Conservation (phyloP, 2,329 filamentous ascomycete genomes). For the Chaetomiaceae sp. region DNA sequence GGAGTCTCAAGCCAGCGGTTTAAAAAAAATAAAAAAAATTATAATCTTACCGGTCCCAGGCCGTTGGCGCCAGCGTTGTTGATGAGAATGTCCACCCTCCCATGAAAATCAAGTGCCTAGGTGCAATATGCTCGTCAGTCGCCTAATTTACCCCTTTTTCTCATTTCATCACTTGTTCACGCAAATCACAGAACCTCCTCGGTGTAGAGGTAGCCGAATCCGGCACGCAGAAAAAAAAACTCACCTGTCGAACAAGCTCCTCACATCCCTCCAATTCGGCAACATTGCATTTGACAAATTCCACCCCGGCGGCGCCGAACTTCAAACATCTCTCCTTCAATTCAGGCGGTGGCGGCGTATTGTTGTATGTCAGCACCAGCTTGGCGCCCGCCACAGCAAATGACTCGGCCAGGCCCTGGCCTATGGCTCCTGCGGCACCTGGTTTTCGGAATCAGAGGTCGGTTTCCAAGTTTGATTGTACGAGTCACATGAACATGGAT, state of each 20-base stretch:
- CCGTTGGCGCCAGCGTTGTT: constrained; percentile 32
- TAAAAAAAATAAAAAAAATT: too few relatives aligned
- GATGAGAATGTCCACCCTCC: constrained; percentile 24
- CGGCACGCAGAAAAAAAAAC: background rate
- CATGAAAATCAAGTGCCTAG: constrained; percentile 22
- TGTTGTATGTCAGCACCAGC: constrained; percentile 31
- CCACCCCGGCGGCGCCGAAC: constrained; percentile 25
- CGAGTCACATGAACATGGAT: too few relatives aligned
- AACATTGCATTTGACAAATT: constrained; percentile 28
- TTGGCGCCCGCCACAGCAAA: constrained; percentile 31
- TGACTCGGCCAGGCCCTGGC: constrained; percentile 29
- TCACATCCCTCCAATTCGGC: constrained; percentile 27
- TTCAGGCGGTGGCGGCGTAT: constrained; percentile 25
- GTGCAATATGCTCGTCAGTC: background rate
- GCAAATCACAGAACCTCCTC: background rate
- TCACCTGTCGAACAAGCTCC: constrained; percentile 24
- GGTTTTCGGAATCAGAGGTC: background rate
- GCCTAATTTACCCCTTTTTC: background rate
- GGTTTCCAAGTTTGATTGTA: too few relatives aligned
- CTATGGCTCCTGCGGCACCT: constrained; percentile 31
- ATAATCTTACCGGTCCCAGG: constrained; percentile 21
- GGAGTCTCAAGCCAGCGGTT: background rate
- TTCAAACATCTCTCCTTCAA: constrained; percentile 23
- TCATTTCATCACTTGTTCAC: background rate
- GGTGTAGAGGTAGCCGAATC: background rate